These are phyloP conservation scores for Schizonepeta tenuifolia DNA, from an alignment of 257 asterid genomes.

Conservation along the genomic window DNA sequence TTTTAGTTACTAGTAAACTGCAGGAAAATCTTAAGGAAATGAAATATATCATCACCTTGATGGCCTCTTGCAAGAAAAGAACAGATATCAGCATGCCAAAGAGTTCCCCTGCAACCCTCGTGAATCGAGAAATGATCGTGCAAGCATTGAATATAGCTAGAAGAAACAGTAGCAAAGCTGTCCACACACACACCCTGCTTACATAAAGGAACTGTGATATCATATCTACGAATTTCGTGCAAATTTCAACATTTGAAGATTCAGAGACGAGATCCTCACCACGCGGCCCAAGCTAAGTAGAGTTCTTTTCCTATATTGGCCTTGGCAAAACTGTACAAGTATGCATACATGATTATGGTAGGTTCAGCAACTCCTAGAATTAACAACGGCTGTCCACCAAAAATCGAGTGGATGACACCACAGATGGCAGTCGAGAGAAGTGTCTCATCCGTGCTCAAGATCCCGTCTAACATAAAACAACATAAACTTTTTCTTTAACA, in stretches of 20 bases:
- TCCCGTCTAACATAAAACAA: conserved; percentile 36
- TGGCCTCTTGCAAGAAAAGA: conserved; percentile 89
- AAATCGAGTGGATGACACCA: conserved; percentile 75
- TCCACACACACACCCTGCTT: conserved; percentile 71
- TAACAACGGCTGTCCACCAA: conserved; percentile 89
- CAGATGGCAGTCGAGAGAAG: conserved; percentile 81
- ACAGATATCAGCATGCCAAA: conserved; percentile 89
- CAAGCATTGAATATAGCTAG: conserved; percentile 65
- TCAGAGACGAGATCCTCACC: conserved; percentile 44
- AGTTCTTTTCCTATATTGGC: conserved; percentile 61
- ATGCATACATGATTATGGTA: conserved; percentile 83
- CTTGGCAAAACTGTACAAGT: conserved; percentile 65
- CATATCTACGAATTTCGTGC: neutral
- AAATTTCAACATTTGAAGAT: neutral
- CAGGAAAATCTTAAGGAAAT: neutral
- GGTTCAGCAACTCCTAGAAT: conserved; percentile 96
- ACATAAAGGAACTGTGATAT: neutral
- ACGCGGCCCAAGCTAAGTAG: conserved; percentile 86
- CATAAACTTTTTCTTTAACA: neutral
- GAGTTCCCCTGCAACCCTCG: conserved; percentile 93
- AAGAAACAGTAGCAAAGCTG: conserved; percentile 52
- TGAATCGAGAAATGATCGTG: conserved; percentile 62
- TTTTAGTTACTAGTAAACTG: neutral
- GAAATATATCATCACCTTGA: conserved; percentile 51
- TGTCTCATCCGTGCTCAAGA: conserved; percentile 56